Conservation (phyloP, 441 rosid genomes). For the Pelargonium fulgidum region DNA sequence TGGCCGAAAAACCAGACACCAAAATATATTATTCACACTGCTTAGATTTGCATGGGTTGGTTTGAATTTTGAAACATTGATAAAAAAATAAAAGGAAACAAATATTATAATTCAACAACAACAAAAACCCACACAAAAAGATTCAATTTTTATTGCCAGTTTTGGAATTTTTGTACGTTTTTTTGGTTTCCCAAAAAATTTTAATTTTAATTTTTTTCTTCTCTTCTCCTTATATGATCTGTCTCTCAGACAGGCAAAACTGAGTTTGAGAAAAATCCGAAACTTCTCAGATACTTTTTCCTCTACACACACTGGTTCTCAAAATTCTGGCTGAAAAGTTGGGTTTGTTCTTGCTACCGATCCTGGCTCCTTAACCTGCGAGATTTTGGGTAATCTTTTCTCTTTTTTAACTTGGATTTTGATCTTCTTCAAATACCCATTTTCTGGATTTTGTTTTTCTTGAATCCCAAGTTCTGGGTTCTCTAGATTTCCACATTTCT, state of each 20-base stretch:
- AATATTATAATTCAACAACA: background rate
- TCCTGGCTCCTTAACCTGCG: conserved; percentile 23
- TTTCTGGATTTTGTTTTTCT: conserved; percentile 22
- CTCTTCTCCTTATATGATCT: conserved; percentile 13
- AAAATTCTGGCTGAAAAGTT: conserved; percentile 22
- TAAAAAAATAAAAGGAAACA: conserved; percentile 1
- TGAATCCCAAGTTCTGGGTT: conserved; percentile 9
- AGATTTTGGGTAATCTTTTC: conserved; percentile 31
- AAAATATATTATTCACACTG: conserved; percentile 12
- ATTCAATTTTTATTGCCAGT: background rate
- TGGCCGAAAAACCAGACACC: conserved; percentile 28
- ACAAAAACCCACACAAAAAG: background rate
- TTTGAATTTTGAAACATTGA: conserved; percentile 21
- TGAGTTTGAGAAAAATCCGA: conserved; percentile 30
- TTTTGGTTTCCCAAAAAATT: background rate
- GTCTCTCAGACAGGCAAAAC: conserved; percentile 33
- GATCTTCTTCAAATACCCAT: conserved; percentile 15
- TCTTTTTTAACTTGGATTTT: conserved; percentile 14
- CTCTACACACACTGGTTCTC: background rate
- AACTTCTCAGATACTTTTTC: conserved; percentile 22
- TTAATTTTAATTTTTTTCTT: background rate
- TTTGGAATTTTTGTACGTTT: background rate
- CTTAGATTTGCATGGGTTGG: conserved; percentile 26
- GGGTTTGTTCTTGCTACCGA: conserved; percentile 26
- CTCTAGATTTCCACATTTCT: conserved; percentile 8